These are phyloP conservation scores for Leptographium wingfieldii DNA, from an alignment of 2,329 filamentous ascomycete species.

Conservation along the genomic window DNA sequence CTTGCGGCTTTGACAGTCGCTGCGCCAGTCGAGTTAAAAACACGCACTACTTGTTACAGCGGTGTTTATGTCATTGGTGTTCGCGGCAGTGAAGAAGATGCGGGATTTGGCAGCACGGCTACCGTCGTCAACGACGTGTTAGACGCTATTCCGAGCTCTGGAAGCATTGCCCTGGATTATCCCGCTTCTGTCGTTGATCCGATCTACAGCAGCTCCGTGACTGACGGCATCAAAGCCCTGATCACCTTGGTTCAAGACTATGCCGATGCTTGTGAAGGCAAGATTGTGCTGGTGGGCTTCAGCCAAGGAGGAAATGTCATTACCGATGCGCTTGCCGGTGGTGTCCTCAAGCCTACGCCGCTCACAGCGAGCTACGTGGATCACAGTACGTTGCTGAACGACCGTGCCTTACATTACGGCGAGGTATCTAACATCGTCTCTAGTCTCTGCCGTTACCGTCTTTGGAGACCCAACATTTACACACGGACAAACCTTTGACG, in stretches of 20 bases:
- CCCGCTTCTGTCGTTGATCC: conserved; percentile 2
- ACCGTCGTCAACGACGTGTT: background rate
- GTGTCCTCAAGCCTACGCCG: conserved; percentile 5
- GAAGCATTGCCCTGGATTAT: conserved; percentile 3
- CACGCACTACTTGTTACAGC: conserved; percentile 4
- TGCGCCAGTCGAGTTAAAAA: background rate
- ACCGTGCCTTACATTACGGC: background rate
- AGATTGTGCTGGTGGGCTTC: conserved; percentile 5
- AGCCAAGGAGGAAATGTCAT: conserved; percentile 6
- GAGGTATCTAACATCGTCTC: background rate
- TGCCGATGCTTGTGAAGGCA: conserved; percentile 1
- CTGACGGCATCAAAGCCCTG: conserved; percentile 2
- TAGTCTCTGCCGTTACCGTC: conserved; percentile 4
- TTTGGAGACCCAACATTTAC: conserved; percentile 7
- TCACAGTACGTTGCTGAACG: background rate
- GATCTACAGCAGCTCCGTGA: conserved; percentile 3
- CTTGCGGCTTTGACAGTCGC: background rate
- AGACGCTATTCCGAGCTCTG: conserved; percentile 3
- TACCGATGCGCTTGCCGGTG: conserved; percentile 4
- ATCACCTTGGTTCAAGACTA: conserved; percentile 2
- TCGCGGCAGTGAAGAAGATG: background rate
- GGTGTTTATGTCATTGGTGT: conserved; percentile 5
- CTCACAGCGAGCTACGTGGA: conserved; percentile 1
- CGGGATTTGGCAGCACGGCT: conserved; percentile 1
- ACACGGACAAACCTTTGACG: conserved; percentile 1